Evolutionary conservation across 1,284 basidiomycete species (phyloP).

Genomic region (Termitomyces sp.): DNA sequence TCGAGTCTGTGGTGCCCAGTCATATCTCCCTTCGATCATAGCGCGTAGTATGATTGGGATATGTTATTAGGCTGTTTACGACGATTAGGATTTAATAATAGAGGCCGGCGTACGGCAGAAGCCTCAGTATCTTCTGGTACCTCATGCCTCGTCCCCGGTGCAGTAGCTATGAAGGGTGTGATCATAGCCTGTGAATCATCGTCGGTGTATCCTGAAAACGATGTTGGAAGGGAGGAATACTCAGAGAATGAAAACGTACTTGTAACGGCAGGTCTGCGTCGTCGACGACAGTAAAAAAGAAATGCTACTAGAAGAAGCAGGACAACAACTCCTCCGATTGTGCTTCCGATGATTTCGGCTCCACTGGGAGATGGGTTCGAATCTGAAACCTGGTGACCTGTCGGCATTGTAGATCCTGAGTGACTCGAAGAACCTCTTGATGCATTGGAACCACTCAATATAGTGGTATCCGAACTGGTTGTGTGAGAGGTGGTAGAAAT

Average conservation of each 20-base stretch:
- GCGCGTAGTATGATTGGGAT: neutral
- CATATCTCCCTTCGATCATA: neutral
- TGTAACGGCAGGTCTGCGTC: neutral
- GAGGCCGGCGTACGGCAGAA: neutral
- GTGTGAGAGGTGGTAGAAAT: neutral
- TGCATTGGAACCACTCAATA: neutral
- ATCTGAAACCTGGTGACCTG: neutral
- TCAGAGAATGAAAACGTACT: neutral
- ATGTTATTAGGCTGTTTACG: neutral
- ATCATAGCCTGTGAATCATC: neutral
- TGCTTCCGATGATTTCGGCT: neutral
- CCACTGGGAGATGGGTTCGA: neutral
- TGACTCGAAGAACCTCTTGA: neutral
- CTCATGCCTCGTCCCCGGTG: neutral
- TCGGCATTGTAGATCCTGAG: neutral
- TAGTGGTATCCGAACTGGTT: no score
- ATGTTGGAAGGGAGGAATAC: neutral
- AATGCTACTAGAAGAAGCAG: neutral
- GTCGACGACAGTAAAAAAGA: neutral
- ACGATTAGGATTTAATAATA: neutral
- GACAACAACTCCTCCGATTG: conserved; percentile 1
- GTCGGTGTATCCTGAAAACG: neutral
- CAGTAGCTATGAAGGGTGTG: neutral
- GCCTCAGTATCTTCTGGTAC: neutral
- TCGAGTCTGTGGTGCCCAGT: neutral